Evolutionary conservation across 805 yeast species (phyloP).

Genomic region (Suhomyces xylopsoci): DNA sequence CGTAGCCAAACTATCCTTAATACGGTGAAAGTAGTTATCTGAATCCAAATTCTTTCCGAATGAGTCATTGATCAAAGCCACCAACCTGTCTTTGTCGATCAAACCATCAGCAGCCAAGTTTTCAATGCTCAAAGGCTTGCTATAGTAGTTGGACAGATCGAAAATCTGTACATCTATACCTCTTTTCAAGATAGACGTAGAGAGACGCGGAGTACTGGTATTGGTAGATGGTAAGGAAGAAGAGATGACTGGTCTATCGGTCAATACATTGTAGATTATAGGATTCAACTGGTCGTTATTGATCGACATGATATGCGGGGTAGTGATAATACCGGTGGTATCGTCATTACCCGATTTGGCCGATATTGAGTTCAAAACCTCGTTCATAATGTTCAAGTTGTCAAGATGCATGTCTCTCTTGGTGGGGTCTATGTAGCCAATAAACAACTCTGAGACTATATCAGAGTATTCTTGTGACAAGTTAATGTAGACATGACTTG

Average conservation of each 20-base stretch:
- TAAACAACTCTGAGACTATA: constrained; percentile 59
- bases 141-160: constrained; percentile 23
- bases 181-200: constrained; percentile 75
- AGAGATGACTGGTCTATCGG: constrained; percentile 87
- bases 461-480: constrained; percentile 75
- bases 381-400: constrained; percentile 66
- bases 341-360: constrained; percentile 35
- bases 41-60: constrained; percentile 68
- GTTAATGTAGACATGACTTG: constrained; percentile 86
- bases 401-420: constrained; percentile 54
- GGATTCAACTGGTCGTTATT: constrained; percentile 66
- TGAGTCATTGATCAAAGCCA: constrained; percentile 69
- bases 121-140: constrained; percentile 37
- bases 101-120: constrained; percentile 32
- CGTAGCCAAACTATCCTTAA: constrained; percentile 66
- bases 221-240: constrained; percentile 76
- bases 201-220: constrained; percentile 55
- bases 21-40: constrained; percentile 62
- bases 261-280: constrained; percentile 79
- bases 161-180: constrained; percentile 62
- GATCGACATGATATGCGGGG: constrained; percentile 68
- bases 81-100: constrained; percentile 57
- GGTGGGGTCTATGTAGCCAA: constrained; percentile 49
- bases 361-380: constrained; percentile 50
- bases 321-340: constrained; percentile 82